Percentiles rank a stretch among this genome's conserved stretches.
These are phyloP conservation scores for Sesbania bispinosa DNA, from an alignment of 306 rosid genomes.

Conservation along the genomic window DNA sequence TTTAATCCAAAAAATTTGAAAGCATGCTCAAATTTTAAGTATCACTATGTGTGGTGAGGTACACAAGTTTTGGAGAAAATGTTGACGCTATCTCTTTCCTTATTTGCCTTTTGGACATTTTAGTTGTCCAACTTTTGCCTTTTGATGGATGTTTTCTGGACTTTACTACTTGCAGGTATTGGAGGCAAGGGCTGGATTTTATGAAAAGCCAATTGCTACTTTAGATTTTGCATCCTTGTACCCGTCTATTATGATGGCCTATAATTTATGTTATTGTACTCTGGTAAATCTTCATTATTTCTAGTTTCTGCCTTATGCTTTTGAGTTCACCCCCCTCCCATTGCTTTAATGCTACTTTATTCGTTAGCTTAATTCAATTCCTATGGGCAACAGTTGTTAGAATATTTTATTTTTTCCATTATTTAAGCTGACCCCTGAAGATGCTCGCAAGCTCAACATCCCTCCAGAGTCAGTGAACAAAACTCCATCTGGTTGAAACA, in stretches of 20 bases:
- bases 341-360: neutral
- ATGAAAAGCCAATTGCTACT: slow-evolving; percentile 96
- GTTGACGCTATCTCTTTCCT: neutral
- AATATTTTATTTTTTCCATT: slow-evolving; percentile 8
- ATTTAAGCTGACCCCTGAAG: slow-evolving; percentile 80
- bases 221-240: slow-evolving; percentile 96
- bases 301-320: neutral
- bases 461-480: slow-evolving; percentile 79
- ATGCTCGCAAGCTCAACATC: slow-evolving; percentile 64
- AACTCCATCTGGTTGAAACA: slow-evolving; percentile 96
- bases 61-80: slow-evolving; percentile 2
- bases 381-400: neutral
- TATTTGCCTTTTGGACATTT: slow-evolving; percentile 9
- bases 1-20: neutral
- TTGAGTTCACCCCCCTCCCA: neutral
- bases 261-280: slow-evolving; percentile 96
- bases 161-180: slow-evolving; percentile 61
- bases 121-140: slow-evolving; percentile 3
- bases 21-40: neutral
- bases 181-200: slow-evolving; percentile 92
- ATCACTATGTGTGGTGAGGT: neutral
- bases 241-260: slow-evolving; percentile 99
- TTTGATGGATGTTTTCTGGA: slow-evolving; percentile 13
- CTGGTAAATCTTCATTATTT: slow-evolving; percentile 56
- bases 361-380: slow-evolving; percentile 1